Evolutionary conservation across 2,329 filamentous ascomycete genomes (phyloP), one percentile per base, ranked within the genome.

Genomic region (Boeremia lycopersici): DNA sequence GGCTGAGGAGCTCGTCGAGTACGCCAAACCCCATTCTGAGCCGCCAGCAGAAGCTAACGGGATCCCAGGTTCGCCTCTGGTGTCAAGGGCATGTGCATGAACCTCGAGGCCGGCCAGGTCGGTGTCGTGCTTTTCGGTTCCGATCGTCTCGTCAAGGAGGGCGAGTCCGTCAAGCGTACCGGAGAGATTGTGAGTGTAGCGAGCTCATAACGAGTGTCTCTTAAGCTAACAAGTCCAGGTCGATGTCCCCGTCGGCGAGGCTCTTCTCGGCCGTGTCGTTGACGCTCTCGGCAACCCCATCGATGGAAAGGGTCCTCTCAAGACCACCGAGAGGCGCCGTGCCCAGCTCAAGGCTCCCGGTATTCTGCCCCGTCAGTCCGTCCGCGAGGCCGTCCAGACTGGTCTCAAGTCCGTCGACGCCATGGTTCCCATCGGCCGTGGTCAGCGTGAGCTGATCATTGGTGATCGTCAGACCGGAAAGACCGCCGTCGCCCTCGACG

Each of bases 1-100:
- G 87, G 93, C 95, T 74, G 95, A 99, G 84, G 95, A 99, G 86
- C 90, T 99, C 79, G 95, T 99, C 79, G 95, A 99, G 93, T 97
- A 91, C 75, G 92, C 89, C 51, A 39, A 59, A 56, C 25, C 58
- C 57, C 46, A 48, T 54, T 13, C 40, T 26, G 34, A 43, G 47
- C 40, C 46, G n/a, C 45, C 48, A 19, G 55, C 57, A 54, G 45
- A 55, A 52, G 64, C 71, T 74, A 65, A 74, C 64, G 55, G 58
- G 57, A 59, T 49, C 41, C 54, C 68, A 97, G 93, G 86, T 99
- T 99, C 85, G 91, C 95, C 76, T 99, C 95, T 68, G 95, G 95
- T 81, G 95, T 98, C 82, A 98, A 98, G 89, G 95, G 95, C 81
- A 99, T 99, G 95, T 98, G 93, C 91, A 98, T 99, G 93, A 99